Evolutionary conservation across 352 stramenopile species (phyloP), one percentile per base, ranked within the genome.

Genomic region (Globisporangium megalacanthum): DNA sequence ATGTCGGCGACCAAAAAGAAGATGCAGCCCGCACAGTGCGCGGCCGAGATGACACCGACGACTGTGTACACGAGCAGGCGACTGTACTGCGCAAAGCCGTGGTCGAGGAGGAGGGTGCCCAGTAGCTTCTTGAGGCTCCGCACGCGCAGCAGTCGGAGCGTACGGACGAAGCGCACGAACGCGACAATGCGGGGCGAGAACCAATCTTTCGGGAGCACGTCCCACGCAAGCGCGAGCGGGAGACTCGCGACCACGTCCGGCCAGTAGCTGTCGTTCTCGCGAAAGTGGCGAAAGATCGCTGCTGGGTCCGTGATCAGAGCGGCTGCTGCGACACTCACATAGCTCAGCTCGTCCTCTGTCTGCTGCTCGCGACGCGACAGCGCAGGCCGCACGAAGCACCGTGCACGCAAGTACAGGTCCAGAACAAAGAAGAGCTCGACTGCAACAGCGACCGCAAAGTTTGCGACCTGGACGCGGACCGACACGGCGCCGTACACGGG

Each of bases 381-480:
- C 8, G 65, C 66, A 15, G 70, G 47, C 0, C 76, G 68, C 29
- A 65, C 72, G 47, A 91, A 89, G 11, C 70, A 75, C 0, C 67
- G 53, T 1, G 66, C 62, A 0, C 74, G 71, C 4, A 90, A 66
- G 22, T 63, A 68, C 20, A 83, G 58, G 35, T 90, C 78, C 0
- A 57, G 49, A 20, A 81, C 76, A 57, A 88, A 90, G 55, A 90
- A 88, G 0, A 77, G 31, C 54, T 90, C 80, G 6, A 87, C 56
- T 0, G 67, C n/a, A 1, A 79, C 9, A 2, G 69, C 53, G 2
- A 65, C 31, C 8, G 65, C 50, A 50, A 85, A 90, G 25, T 58
- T 58, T 3, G 64, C 31, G 19, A 69, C 15, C 49, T 88, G 76
- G 37, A 85, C 53, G 8, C 35, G 49, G 15, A 64, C 51, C 6